A percentile compares a stretch with the other conserved stretches of the same genome.
phyloP scores from a whole-genome alignment of 768 basidiomycete genomes.

The Rhodotorula sphaerocarpa region DNA sequence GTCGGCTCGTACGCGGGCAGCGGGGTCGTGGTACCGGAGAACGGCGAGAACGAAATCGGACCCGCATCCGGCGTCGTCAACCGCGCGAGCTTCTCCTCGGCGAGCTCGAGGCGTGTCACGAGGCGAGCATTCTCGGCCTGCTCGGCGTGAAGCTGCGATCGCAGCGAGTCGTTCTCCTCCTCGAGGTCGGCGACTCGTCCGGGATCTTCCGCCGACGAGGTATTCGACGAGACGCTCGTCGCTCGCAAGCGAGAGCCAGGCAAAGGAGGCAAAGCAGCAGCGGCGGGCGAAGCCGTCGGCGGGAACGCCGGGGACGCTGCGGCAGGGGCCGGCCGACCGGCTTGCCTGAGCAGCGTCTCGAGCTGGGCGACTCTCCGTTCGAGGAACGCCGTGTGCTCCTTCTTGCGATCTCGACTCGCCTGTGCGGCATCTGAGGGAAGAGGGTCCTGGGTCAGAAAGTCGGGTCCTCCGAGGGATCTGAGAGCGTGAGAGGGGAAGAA shows the following conservation, averaged over 20 bases:
- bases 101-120: constrained; percentile 5
- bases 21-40: constrained; percentile 1
- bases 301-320: too few species aligned
- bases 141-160: constrained; percentile 28
- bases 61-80: too few species aligned
- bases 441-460: too few species aligned
- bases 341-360: constrained; percentile 13
- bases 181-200: constrained; percentile 24
- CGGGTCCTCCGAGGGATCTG: too few species aligned
- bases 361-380: constrained; percentile 23
- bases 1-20: constrained; percentile 24
- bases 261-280: neutral
- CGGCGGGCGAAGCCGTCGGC: too few species aligned
- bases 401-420: constrained; percentile 33
- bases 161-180: constrained; percentile 28
- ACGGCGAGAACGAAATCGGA: neutral
- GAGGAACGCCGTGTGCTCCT: constrained; percentile 24
- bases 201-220: neutral
- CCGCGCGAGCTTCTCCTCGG: constrained; percentile 17
- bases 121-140: constrained; percentile 17
- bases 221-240: neutral
- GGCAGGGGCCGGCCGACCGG: neutral
- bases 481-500: too few species aligned
- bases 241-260: neutral
- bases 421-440: constrained; percentile 34